These are phyloP conservation scores for Scutellospora calospora DNA, from an alignment of 371 early-diverging fungal genomes.

Conservation along the genomic window DNA sequence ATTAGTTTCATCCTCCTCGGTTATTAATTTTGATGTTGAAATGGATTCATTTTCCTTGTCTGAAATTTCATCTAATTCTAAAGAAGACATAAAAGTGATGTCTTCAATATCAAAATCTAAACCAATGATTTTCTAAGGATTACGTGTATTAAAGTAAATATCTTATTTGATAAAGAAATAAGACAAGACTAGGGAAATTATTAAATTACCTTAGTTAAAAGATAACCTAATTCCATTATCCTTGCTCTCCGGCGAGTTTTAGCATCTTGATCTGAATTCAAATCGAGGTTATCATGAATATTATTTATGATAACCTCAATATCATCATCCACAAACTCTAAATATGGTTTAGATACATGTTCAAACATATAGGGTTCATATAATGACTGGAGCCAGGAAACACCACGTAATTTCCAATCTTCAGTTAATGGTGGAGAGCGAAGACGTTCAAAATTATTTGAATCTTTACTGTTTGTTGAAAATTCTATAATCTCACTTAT, in stretches of 20 bases:
- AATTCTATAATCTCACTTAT: conserved; percentile 51
- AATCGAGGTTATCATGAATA: not conserved
- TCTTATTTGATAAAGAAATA: not conserved
- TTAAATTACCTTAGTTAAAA: conserved; percentile 29
- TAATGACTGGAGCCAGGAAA: conserved; percentile 50
- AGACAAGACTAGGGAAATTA: not conserved
- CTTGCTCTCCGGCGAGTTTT: conserved; percentile 11
- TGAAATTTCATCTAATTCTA: not conserved
- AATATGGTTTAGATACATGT: not conserved
- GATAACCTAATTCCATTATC: conserved; percentile 34
- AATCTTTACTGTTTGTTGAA: conserved; percentile 36
- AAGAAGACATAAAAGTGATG: not conserved
- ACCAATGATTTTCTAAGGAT: conserved; percentile 16
- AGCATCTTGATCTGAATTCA: conserved; percentile 17
- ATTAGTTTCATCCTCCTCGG: not conserved
- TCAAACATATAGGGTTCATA: conserved; percentile 21
- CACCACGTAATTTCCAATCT: conserved; percentile 55
- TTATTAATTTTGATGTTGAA: not conserved
- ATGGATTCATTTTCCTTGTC: not conserved
- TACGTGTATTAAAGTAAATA: not conserved
- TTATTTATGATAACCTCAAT: not conserved
- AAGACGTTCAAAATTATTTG: conserved; percentile 19
- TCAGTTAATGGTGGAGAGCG: conserved; percentile 49
- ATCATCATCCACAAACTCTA: not conserved
- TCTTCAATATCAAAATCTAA: conserved; percentile 27